phyloP scores from a whole-genome alignment of 257 asterid species.

The Solanum neorickii region DNA sequence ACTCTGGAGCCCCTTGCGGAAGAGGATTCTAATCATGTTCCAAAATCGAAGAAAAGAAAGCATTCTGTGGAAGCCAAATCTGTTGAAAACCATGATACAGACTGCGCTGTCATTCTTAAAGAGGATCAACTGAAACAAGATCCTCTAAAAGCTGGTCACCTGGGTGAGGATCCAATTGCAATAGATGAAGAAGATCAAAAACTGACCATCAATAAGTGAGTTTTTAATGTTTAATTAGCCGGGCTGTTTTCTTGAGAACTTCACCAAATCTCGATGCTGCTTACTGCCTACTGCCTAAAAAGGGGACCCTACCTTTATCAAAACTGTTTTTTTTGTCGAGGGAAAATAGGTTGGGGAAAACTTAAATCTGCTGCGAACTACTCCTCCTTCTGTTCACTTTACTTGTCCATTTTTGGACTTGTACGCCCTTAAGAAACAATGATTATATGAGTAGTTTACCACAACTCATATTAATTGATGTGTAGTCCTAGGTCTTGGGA shows the following conservation, averaged over 20 bases:
- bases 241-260: background rate
- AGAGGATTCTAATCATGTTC: constrained; percentile 16
- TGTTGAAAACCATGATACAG: constrained; percentile 6
- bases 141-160: constrained; percentile 7
- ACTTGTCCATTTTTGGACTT: background rate
- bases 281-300: background rate
- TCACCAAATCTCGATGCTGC: background rate
- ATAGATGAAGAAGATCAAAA: constrained; percentile 20
- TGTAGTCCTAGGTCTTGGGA: background rate
- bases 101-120: background rate
- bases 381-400: background rate
- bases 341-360: background rate
- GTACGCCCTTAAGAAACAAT: background rate
- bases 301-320: background rate
- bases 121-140: constrained; percentile 23
- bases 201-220: constrained; percentile 37
- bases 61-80: constrained; percentile 18
- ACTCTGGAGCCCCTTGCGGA: constrained; percentile 11
- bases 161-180: constrained; percentile 14
- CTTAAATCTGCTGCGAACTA: background rate
- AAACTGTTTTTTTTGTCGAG: background rate
- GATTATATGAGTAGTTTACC: background rate
- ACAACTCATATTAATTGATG: background rate
- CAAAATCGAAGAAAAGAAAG: constrained; percentile 40
- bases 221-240: background rate